These are phyloP conservation scores for Gynochthodes officinalis DNA, from an alignment of 257 asterid genomes.

Conservation along the genomic window DNA sequence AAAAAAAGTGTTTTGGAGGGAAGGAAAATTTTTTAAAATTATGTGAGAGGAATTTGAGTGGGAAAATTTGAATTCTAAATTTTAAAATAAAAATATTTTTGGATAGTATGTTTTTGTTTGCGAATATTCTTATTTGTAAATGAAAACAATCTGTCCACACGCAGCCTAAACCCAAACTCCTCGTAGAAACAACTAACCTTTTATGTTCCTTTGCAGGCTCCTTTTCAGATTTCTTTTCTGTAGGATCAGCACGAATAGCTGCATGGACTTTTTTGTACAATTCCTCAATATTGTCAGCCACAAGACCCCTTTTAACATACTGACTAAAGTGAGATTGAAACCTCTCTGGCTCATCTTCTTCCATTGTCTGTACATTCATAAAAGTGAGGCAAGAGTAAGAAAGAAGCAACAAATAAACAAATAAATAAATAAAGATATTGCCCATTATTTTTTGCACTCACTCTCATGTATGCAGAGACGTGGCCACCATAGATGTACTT, in stretches of 20 bases:
- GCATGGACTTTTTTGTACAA: constrained; percentile 72
- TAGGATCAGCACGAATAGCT: constrained; percentile 67
- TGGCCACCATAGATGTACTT: constrained; percentile 78
- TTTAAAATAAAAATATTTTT: too few species aligned
- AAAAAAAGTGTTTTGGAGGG: too few species aligned
- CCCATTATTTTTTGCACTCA: constrained; percentile 9
- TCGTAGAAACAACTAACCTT: constrained; percentile 35
- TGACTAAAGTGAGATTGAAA: constrained; percentile 60
- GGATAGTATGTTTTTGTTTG: too few species aligned
- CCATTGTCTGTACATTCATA: constrained; percentile 34
- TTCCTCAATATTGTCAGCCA: constrained; percentile 52
- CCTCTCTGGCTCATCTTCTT: constrained; percentile 75
- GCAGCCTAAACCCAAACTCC: too few species aligned
- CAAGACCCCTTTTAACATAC: constrained; percentile 51
- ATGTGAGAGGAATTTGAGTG: too few species aligned
- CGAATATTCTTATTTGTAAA: too few species aligned
- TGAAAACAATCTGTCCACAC: too few species aligned
- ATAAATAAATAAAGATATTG: not conserved
- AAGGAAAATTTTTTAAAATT: too few species aligned
- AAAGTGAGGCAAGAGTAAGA: not conserved
- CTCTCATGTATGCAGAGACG: constrained; percentile 62
- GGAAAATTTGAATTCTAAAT: too few species aligned
- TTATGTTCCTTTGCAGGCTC: constrained; percentile 57
- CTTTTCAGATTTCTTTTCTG: constrained; percentile 52
- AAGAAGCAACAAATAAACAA: not conserved